These are phyloP conservation scores for Boletus huronensis DNA, from an alignment of 768 basidiomycete species.

Conservation along the genomic window DNA sequence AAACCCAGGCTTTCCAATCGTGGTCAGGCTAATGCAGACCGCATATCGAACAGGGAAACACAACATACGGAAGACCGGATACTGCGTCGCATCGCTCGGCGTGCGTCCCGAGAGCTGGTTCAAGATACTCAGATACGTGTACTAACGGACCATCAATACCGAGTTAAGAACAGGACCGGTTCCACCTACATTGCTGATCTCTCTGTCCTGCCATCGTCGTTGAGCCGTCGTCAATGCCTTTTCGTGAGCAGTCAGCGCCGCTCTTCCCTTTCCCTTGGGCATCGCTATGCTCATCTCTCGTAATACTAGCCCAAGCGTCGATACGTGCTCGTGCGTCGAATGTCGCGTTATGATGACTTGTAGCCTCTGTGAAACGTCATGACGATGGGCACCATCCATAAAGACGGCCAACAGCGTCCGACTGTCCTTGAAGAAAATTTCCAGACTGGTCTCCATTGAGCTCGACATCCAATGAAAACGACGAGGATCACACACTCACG, in stretches of 20 bases:
- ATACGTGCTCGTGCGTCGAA: constrained; percentile 35
- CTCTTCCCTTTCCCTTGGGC: constrained; percentile 20
- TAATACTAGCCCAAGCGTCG: constrained; percentile 47
- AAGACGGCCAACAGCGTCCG: constrained; percentile 85
- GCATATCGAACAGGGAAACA: neutral
- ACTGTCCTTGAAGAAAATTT: constrained; percentile 92
- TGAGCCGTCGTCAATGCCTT: constrained; percentile 66
- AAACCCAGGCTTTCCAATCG: constrained; percentile 70
- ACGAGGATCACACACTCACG: constrained; percentile 46
- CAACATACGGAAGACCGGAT: constrained; percentile 80
- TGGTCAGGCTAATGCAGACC: neutral
- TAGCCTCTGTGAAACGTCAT: constrained; percentile 55
- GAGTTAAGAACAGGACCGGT: neutral
- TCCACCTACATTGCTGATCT: constrained; percentile 80
- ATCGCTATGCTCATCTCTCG: constrained; percentile 34
- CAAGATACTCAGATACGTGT: constrained; percentile 82
- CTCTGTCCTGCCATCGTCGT: constrained; percentile 81
- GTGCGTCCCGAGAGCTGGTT: constrained; percentile 93
- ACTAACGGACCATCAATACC: constrained; percentile 41
- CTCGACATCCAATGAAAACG: neutral
- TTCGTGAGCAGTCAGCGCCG: constrained; percentile 10
- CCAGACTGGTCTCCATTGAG: constrained; percentile 50
- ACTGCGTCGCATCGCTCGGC: constrained; percentile 92
- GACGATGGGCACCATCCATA: constrained; percentile 60
- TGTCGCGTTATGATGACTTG: constrained; percentile 42